A percentile compares a stretch with the other conserved stretches of the same genome.
Evolutionary conservation across 208 protist genomes (phyloP).

Genomic region (Trypanosoma mega): DNA sequence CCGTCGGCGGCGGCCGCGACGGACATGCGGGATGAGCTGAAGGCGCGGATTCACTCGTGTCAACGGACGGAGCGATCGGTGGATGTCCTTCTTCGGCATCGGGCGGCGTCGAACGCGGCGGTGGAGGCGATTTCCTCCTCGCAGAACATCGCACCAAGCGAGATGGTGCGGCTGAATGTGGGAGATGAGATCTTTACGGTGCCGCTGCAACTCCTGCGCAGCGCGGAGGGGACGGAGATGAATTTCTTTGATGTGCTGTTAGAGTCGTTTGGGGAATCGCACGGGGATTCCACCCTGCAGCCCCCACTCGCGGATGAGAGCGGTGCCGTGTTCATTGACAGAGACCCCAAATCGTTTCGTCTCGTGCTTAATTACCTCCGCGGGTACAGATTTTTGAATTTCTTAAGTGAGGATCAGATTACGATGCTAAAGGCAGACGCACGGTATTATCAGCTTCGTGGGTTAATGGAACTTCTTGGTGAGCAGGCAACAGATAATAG

Average conservation of each 20-base stretch:
- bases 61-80: constrained; percentile 23
- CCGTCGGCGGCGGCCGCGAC: neutral
- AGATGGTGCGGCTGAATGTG: constrained; percentile 69
- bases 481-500: constrained; percentile 26
- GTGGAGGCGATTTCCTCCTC: constrained; percentile 4
- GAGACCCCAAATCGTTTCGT: constrained; percentile 79
- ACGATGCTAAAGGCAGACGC: constrained; percentile 70
- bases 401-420: constrained; percentile 65
- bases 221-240: constrained; percentile 20
- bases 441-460: constrained; percentile 66
- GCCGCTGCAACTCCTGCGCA: constrained; percentile 52
- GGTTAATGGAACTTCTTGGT: constrained; percentile 49
- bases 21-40: constrained; percentile 20
- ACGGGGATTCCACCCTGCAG: constrained; percentile 1
- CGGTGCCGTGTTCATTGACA: constrained; percentile 80
- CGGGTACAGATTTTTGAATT: constrained; percentile 70
- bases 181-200: constrained; percentile 82
- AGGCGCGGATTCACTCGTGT: constrained; percentile 10
- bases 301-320: constrained; percentile 50
- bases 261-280: constrained; percentile 2
- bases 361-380: constrained; percentile 82
- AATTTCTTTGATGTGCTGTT: constrained; percentile 43
- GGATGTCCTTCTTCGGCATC: constrained; percentile 17
- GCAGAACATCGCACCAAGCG: constrained; percentile 15
- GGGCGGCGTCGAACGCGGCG: constrained; percentile 7